Base-by-base conservation (phyloP, 805 yeast genomes). In the Nakazawaea holstii region DNA sequence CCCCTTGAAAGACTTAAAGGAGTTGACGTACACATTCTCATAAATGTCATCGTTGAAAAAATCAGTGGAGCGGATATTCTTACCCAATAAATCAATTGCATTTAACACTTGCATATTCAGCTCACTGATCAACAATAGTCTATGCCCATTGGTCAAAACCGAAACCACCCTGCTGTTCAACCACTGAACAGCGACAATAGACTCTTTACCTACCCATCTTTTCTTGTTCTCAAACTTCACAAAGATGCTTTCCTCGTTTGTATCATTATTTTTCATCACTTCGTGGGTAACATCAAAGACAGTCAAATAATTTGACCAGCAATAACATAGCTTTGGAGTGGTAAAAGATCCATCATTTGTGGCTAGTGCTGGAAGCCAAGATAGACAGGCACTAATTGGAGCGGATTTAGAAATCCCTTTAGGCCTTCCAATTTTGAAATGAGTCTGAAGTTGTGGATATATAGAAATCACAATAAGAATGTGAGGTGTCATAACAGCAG, bases 241-340 rank as follows among this genome's bases (percentile, higher is more conserved):
- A 8, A 55, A 50, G 0, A 54, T 43, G 8, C 59, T 49, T 24
- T 56, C 52, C 9, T 54, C 60, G 1, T 57, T 63, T 8, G 43
- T 32, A 24, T 52, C 56, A 3, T 54, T 52, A 48, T 62, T 60
- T 6, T 44, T 51, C 6, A 58, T 47, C 0, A 63, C 59, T 10
- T 68, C 68, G 45, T 68, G 60, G 15, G 59, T 62, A 2, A 83
- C 61, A 46, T 82, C 84, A 8, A 82, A 53, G 1, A 87, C 56
- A 0, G 81, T 78, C 45, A 87, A 55, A 7, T 71, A 68, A 49
- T 81, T 79, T n/a, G 78, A 69, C 85, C 89, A 85, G 35, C 86
- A 70, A 53, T 82, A 86, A 0, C 86, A 91, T 37, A 87, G 60
- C 49, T 72, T 64, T 0, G 88, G 77, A 0, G 64, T 55, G 57